Evolutionary conservation across 768 basidiomycete genomes (phyloP).

Genomic region (Ramaria sp.): DNA sequence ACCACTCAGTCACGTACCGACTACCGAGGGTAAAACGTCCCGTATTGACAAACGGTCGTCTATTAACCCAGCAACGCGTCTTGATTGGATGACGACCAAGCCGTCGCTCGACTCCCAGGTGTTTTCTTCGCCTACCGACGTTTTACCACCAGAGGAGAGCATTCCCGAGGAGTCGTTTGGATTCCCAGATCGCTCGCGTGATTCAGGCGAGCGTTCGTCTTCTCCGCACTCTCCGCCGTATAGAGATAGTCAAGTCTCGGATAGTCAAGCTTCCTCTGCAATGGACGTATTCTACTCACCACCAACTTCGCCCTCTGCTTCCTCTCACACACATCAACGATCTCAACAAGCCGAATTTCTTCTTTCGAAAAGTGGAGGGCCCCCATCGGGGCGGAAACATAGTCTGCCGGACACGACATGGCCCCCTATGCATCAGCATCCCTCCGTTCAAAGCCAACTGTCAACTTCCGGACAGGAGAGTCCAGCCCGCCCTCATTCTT

Average conservation of each 20-base stretch:
- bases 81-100: constrained; percentile 16
- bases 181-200: constrained; percentile 16
- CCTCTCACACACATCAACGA: constrained; percentile 17
- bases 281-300: constrained; percentile 30
- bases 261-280: constrained; percentile 30
- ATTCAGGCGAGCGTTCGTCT: constrained; percentile 24
- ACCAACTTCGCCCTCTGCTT: constrained; percentile 19
- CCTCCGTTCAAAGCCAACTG: background rate
- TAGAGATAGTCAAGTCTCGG: constrained; percentile 20
- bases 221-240: constrained; percentile 28
- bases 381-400: background rate
- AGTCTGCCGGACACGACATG: background rate
- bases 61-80: constrained; percentile 40
- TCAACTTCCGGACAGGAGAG: background rate
- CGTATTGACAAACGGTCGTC: constrained; percentile 40
- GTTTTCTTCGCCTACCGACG: constrained; percentile 19
- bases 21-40: constrained; percentile 20
- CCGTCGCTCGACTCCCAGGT: constrained; percentile 11
- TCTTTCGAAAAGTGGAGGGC: background rate
- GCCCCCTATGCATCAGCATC: background rate
- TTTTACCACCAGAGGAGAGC: constrained; percentile 7
- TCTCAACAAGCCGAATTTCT: background rate
- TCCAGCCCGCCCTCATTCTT: background rate
- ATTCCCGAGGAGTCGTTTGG: constrained; percentile 18
- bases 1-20: constrained; percentile 2